These are phyloP conservation scores for Babesia bigemina DNA, from an alignment of 169 alveolate species.

Conservation along the genomic window DNA sequence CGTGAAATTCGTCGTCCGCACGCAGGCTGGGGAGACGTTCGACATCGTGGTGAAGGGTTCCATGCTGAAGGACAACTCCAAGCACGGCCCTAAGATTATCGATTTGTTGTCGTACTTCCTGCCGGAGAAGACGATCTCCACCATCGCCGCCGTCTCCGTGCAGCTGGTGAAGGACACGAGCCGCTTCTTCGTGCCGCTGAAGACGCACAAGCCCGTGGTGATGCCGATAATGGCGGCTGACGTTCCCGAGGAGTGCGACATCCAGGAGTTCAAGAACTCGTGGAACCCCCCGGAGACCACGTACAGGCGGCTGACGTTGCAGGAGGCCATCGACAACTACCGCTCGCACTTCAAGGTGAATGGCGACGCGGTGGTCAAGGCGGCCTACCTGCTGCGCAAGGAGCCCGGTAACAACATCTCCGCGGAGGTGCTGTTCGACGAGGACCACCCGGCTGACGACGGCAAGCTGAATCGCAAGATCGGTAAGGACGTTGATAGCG, in stretches of 20 bases:
- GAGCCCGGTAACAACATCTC: conserved; percentile 64
- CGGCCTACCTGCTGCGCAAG: conserved; percentile 56
- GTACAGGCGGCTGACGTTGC: conserved; percentile 36
- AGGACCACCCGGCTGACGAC: conserved; percentile 39
- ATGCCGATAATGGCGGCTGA: conserved; percentile 69
- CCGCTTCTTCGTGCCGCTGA: conserved; percentile 56
- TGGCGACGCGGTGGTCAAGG: conserved; percentile 16
- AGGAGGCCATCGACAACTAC: conserved; percentile 43
- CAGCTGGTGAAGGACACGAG: conserved; percentile 27
- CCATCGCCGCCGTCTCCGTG: conserved; percentile 35
- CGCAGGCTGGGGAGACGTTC: conserved; percentile 13
- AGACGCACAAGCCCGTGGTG: conserved; percentile 38
- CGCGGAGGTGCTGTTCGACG: conserved; percentile 65
- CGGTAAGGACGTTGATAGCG: conserved; percentile 38
- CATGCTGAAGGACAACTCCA: conserved; percentile 23
- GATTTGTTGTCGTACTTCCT: conserved; percentile 48
- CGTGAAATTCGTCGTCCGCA: conserved; percentile 39
- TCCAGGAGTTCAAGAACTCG: conserved; percentile 71
- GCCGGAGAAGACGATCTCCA: conserved; percentile 22
- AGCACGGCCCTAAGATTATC: conserved; percentile 31
- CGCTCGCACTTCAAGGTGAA: conserved; percentile 20
- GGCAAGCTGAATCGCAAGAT: conserved; percentile 35
- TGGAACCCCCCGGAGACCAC: conserved; percentile 65
- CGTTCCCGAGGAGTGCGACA: conserved; percentile 48
- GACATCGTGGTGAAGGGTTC: conserved; percentile 50